Evolutionary conservation across 78 protist genomes (phyloP).

Genomic region (Dictyostelium capitatum): DNA sequence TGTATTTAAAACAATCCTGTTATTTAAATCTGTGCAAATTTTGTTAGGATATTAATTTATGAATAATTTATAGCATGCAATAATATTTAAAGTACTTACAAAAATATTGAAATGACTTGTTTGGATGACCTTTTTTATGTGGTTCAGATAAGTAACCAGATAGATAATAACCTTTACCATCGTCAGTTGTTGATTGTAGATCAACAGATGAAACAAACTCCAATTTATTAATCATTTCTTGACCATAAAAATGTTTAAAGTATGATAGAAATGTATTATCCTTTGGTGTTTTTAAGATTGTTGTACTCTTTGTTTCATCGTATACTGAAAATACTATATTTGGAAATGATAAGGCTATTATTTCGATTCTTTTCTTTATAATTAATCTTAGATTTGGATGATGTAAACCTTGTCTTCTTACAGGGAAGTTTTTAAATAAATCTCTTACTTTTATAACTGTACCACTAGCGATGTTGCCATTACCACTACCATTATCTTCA

Average conservation of each 20-base stretch:
- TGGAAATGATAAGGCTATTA: conserved; percentile 56
- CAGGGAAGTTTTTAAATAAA: conserved; percentile 52
- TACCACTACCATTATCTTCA: not conserved
- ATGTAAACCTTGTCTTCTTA: conserved; percentile 49
- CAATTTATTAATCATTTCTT: conserved; percentile 35
- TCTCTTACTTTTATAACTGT: conserved; percentile 49
- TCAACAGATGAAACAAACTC: conserved; percentile 3
- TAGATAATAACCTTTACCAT: not conserved
- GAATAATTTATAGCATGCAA: too few relatives aligned
- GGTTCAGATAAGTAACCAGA: conserved; percentile 51
- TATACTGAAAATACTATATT: conserved; percentile 17
- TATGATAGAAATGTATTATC: conserved; percentile 10
- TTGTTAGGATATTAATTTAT: not conserved
- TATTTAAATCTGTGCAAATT: conserved; percentile 51
- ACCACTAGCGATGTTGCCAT: not conserved
- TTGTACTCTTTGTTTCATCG: conserved; percentile 23
- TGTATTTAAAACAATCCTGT: conserved; percentile 51
- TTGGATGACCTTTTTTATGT: conserved; percentile 50
- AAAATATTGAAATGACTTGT: conserved; percentile 44
- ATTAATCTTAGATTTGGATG: conserved; percentile 1
- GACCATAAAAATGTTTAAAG: conserved; percentile 42
- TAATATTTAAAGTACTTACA: too few relatives aligned
- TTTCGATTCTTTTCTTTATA: conserved; percentile 23
- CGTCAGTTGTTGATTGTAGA: not conserved
- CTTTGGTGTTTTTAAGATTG: conserved; percentile 6